Base-by-base conservation (phyloP, 2,329 filamentous ascomycete species). In the Neofusicoccum cordaticola region DNA sequence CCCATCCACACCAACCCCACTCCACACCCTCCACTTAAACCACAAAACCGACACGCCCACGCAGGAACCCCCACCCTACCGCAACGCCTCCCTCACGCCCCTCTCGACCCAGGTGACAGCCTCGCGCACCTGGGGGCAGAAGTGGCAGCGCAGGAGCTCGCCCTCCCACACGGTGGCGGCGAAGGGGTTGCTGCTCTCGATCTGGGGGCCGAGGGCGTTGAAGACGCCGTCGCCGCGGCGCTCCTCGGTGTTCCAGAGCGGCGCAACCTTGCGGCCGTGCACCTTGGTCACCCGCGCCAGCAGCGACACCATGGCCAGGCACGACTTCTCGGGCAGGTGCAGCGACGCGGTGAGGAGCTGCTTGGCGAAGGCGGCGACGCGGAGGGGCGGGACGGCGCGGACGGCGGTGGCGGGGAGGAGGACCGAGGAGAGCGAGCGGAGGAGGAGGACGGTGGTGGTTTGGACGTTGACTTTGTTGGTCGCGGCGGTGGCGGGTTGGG, bases 181-280 rank as follows among this genome's bases (percentile, higher is more conserved):
- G 77, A 95, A 96, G 0, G 94, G 93, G 78, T 98, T 98, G 69
- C 90, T 93, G 7, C 86, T 88, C 77, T 97, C 94, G 3, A 96
- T 85, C 50, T 48, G 41, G 5, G 67, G 65, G 58, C 88, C 87
- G 48, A 89, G 76, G 0, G 92, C 84, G 77, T 93, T 90, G 72
- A 91, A 98, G 0, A 89, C 86, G 2, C 95, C 95, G 74, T 98
- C 94, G 6, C 94, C 94, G 75, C 91, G 90, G 57, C 94, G 85
- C 81, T 98, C 95, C 75, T 98, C 94, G 0, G 93, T 96, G 72
- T 96, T 88, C 94, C 95, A 99, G 66, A 99, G 78, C n/a, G 89
- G 87, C 42, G 86, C 86, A 48, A 98, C 86, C 78, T 94, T 96
- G 70, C 88, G 89, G 53, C 88, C 88, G 75, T 99, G 93, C 2